phyloP scores from a whole-genome alignment of 1,284 basidiomycete species.

The Apiotrichum porosum region DNA sequence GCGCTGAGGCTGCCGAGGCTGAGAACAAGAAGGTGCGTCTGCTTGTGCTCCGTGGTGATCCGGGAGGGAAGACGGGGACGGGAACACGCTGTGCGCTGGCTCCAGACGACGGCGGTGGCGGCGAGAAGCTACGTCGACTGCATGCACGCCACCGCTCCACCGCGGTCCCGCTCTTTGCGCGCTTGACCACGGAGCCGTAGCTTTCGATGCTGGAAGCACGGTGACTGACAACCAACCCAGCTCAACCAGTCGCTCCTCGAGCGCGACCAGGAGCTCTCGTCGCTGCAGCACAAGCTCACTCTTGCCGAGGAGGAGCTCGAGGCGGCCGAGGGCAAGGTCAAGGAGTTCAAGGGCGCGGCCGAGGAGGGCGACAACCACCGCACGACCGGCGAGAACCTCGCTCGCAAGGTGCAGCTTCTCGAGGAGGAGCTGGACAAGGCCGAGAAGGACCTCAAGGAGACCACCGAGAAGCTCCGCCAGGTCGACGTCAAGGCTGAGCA shows the following conservation, averaged over 20 bases:
- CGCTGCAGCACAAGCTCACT: conserved; percentile 70
- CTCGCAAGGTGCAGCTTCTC: conserved; percentile 81
- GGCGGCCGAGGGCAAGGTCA: conserved; percentile 67
- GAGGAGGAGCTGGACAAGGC: conserved; percentile 94
- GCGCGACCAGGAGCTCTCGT: conserved; percentile 84
- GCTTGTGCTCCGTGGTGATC: too few relatives aligned
- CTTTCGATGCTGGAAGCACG: too few relatives aligned
- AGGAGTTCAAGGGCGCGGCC: conserved; percentile 63
- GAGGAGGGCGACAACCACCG: conserved; percentile 71
- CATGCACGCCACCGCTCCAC: neutral
- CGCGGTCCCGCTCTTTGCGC: too few relatives aligned
- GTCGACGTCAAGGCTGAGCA: conserved; percentile 98
- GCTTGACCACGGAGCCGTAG: too few relatives aligned
- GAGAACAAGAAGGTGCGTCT: conserved; percentile 69
- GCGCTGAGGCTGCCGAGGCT: conserved; percentile 76
- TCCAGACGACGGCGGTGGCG: too few relatives aligned
- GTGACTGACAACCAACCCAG: neutral
- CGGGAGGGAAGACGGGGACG: too few relatives aligned
- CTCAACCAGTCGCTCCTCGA: conserved; percentile 59
- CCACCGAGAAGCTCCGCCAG: conserved; percentile 80
- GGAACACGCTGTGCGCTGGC: too few relatives aligned
- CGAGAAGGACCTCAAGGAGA: conserved; percentile 96
- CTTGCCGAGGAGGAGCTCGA: conserved; percentile 71
- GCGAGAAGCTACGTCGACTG: too few relatives aligned
- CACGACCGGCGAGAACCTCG: conserved; percentile 69